Evolutionary conservation across 306 rosid species (phyloP).

Genomic region (Cicer bijugum): DNA sequence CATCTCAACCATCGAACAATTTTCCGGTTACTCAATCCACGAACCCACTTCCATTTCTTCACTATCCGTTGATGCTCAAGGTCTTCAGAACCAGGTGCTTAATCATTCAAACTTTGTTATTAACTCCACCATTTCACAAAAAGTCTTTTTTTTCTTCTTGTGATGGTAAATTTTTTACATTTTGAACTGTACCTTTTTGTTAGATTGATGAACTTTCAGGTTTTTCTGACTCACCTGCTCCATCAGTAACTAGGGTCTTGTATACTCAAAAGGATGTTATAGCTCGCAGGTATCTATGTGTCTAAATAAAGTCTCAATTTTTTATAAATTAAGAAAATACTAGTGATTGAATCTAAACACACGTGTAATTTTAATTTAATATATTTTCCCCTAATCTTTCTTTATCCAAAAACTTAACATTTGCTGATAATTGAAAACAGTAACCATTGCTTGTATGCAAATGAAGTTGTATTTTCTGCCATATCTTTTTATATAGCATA

Average conservation of each 20-base stretch:
- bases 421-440: neutral
- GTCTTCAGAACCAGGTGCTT: slow-evolving; percentile 76
- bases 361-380: no score
- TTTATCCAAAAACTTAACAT: neutral
- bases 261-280: slow-evolving; percentile 81
- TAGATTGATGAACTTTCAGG: slow-evolving; percentile 88
- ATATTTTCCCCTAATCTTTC: slow-evolving; percentile 2
- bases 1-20: slow-evolving; percentile 82
- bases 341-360: no score
- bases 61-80: slow-evolving; percentile 65
- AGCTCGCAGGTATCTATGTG: slow-evolving; percentile 66
- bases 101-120: neutral
- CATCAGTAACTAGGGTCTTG: slow-evolving; percentile 90
- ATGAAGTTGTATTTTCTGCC: slow-evolving; percentile 6
- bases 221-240: slow-evolving; percentile 83
- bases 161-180: slow-evolving; percentile 35
- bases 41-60: slow-evolving; percentile 54
- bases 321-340: no score
- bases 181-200: slow-evolving; percentile 14
- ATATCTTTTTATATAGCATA: neutral
- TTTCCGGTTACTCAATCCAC: slow-evolving; percentile 80
- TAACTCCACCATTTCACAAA: neutral
- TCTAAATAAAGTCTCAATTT: neutral
- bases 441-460: neutral
- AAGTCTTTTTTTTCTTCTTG: neutral